A percentile compares a stretch with the other conserved stretches of the same genome.
Conservation (phyloP, 768 basidiomycete species). For the Xerocomus potaroensis region DNA sequence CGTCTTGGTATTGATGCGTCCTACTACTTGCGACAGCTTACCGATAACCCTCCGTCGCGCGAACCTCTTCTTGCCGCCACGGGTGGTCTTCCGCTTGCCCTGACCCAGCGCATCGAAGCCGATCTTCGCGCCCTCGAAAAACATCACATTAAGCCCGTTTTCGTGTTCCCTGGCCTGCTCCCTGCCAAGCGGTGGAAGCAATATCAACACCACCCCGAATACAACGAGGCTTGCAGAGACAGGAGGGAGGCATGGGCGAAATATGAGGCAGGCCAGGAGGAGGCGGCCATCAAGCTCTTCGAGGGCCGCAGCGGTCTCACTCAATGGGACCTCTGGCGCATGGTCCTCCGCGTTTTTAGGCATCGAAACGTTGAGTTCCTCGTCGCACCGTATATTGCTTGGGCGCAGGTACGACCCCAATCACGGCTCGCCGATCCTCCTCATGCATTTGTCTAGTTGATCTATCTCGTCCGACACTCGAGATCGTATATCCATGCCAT, state of each 20-base stretch:
- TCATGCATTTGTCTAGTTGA: constrained; percentile 62
- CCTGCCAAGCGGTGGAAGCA: constrained; percentile 70
- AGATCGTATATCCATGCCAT: constrained; percentile 95
- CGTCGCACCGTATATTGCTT: constrained; percentile 91
- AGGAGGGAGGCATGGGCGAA: constrained; percentile 85
- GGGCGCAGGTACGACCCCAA: constrained; percentile 78
- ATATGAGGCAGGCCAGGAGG: constrained; percentile 91
- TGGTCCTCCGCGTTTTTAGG: constrained; percentile 87
- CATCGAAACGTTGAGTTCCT: constrained; percentile 95
- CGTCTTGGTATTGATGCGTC: constrained; percentile 96
- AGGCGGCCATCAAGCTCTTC: constrained; percentile 80
- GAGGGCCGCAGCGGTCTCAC: constrained; percentile 66
- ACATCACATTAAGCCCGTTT: constrained; percentile 94
- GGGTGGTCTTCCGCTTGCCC: constrained; percentile 87
- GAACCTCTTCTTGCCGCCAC: constrained; percentile 94
- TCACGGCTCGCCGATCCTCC: constrained; percentile 5
- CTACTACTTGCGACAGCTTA: constrained; percentile 78
- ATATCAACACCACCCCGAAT: constrained; percentile 47
- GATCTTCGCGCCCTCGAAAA: constrained; percentile 90
- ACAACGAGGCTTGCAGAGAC: constrained; percentile 68
- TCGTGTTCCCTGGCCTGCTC: constrained; percentile 89
- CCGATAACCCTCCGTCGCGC: constrained; percentile 68
- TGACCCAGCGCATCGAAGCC: constrained; percentile 83
- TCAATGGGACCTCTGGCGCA: constrained; percentile 93
- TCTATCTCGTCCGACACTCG: constrained; percentile 89